Base-by-base conservation (phyloP, 2,329 filamentous ascomycete species). In the Chaetomium strumarium region DNA sequence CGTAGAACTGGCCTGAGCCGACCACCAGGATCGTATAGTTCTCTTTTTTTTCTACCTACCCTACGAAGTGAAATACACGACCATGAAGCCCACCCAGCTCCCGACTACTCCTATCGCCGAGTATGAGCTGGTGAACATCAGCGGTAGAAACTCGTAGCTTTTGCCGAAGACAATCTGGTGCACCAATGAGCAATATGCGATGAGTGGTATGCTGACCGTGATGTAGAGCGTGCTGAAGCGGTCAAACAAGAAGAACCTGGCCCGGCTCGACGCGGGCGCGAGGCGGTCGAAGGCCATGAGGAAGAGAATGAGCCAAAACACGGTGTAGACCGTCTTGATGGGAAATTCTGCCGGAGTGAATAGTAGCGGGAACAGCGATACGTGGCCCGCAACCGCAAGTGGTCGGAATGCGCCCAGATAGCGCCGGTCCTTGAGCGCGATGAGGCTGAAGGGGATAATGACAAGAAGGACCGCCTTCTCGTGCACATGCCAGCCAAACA, bases 401-500 rank as follows among this genome's bases (percentile, higher is more conserved):
- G 93, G 93, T 20, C 90, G 81, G 72, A 97, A 99, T 1, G 92
- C 92, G 53, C 90, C 86, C 31, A 97, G 83, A 66, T 96, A 91
- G 24, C 93, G 84, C 47, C 93, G 83, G 67, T 97, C 91, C 67
- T 86, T 87, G 47, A 97, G 80, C 0, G 92, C 91, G 55, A 97
- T 85, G 56, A 99, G 79, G 61, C 88, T 95, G 75, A 97, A 97
- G 0, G 93, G 93, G 45, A 97, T 88, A 60, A 99, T 90, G 65
- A 97, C 86, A 17, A 97, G 80, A 19, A 99, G 79, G 52, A 99
- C 88, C 1, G 93, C 93, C 70, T 99, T 99, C 67, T 99, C 93
- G 64, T 99, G 93, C 9, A 99, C 93, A 66, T 99, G 93, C 90
- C 92, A 99, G 52, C 93, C 92, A 62, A 97, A 97, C 10, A 99